Evolutionary conservation across 768 basidiomycete species (phyloP), one percentile per base, ranked within the genome.

Genomic region (Auricularia heimuer): DNA sequence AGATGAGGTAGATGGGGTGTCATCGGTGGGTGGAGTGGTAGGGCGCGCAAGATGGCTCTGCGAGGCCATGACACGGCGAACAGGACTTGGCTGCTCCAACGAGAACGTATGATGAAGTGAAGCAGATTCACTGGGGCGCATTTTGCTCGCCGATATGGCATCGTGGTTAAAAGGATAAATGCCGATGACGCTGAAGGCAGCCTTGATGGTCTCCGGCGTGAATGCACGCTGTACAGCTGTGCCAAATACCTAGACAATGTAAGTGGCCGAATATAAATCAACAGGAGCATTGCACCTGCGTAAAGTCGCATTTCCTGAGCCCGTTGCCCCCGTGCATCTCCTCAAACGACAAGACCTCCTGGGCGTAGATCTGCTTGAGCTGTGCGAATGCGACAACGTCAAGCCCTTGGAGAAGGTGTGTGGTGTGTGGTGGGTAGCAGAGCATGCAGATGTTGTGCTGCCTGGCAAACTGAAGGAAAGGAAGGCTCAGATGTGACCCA

Each of bases 381-480:
- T 77, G 77, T 2, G 76, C 73, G 67, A 79, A 79, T 14, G 77
- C 72, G 24, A 74, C 71, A 44, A 78, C 75, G 69, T 79, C 72
- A 51, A 71, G 74, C 4, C 76, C 75, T 65, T 79, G 76, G 2
- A 74, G 67, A n/a, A 61, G 65, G 67, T 78, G 78, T 14, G 75
- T 78, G 2, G 75, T 77, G 62, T 78, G 78, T 11, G 75, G 68
- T 4, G 74, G 72, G 36, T 77, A 71, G 58, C 78, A 79, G 24
- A 78, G 37, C 51, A 79, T 66, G 51, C 76, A 69, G 56, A 79
- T 77, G 6, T 68, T 56, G 47, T 75, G 64, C 3, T 68, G 29
- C 16, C 67, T 64, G 1, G 74, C 73, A 67, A 70, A 76, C 4
- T 66, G 44, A 63, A 70, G 70, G 65, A 79, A 77, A n/a, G 33